A percentile compares a stretch with the other conserved stretches of the same genome.
Evolutionary conservation across 2,329 filamentous ascomycete species (phyloP).

Genomic region (Pseudogymnoascus sp.): DNA sequence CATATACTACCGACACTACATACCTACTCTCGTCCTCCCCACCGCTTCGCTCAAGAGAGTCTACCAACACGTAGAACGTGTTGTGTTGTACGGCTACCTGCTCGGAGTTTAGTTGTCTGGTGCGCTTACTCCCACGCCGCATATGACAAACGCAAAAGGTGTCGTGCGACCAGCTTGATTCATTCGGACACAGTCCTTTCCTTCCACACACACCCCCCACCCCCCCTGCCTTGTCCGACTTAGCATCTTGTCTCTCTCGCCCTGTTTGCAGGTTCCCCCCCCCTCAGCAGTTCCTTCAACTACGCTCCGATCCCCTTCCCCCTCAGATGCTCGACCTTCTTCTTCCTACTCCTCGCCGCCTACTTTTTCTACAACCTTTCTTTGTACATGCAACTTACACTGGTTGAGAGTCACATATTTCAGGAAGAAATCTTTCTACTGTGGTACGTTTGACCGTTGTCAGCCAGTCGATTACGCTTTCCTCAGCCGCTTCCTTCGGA

Average conservation of each 20-base stretch:
- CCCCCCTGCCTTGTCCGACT: not conserved
- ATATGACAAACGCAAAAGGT: conserved; percentile 30
- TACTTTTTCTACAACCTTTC: conserved; percentile 17
- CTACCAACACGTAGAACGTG: not conserved
- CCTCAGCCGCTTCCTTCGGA: conserved; percentile 20
- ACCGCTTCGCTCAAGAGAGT: not conserved
- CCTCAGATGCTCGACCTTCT: conserved; percentile 25
- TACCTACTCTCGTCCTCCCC: not conserved
- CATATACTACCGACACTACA: not conserved
- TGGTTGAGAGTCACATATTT: conserved; percentile 27
- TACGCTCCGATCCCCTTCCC: conserved; percentile 19
- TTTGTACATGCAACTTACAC: conserved; percentile 28
- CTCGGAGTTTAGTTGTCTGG: conserved; percentile 18
- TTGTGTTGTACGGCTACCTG: conserved; percentile 24
- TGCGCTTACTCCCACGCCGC: conserved; percentile 24
- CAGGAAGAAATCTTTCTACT: conserved; percentile 13
- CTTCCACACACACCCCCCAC: not conserved
- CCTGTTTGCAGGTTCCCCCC: conserved; percentile 13
- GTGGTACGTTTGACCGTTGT: conserved; percentile 20
- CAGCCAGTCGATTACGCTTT: conserved; percentile 17
- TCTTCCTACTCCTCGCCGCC: conserved; percentile 18
- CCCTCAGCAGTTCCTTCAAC: conserved; percentile 22
- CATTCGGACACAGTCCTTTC: not conserved
- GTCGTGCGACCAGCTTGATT: conserved; percentile 25
- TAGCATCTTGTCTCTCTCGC: not conserved